Evolutionary conservation across 2,329 filamentous ascomycete genomes (phyloP), one percentile per base, ranked within the genome.

Genomic region (Fusarium miscanthi): DNA sequence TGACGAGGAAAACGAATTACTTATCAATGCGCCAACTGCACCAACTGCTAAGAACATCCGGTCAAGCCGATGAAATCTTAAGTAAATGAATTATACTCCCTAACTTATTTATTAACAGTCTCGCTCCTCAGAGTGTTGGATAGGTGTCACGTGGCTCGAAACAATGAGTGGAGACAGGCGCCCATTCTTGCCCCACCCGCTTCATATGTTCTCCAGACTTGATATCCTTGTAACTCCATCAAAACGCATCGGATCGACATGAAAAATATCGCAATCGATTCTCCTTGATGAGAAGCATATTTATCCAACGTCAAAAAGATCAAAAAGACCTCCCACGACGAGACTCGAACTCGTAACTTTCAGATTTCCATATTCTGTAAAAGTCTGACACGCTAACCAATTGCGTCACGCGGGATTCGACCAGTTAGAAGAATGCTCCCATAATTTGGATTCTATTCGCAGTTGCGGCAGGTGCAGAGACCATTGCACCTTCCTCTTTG

Each of bases 371-470:
- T 5, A 0, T 0, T 5, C 3, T n/a, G 9, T 64, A 65, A 65
- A 65, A 65, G 62, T 65, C 62, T 65, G 46, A 65, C 62, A 65
- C 62, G 62, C 62, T 65, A 63, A 65, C 62, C 62, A 65, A 65
- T 65, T 65, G 62, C 62, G 62, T 65, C 62, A 64, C 1, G 0
- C 42, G 35, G 60, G 61, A 12, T 37, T 0, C 6, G 0, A 4
- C 16, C 33, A 12, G 0, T 58, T 27, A 21, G 3, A 8, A 16
- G 12, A 14, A 41, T 9, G 3, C 2, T 6, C 23, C 6, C 3
- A 13, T 40, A 33, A 23, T 17, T 2, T 19, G 2, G 4, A 2
- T 1, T 31, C 0, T 0, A 48, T 48, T n/a, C 6, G 27, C 4
- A n/a, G 1, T 2, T 16, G 4, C 9, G 6, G 27, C 13, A 31